Percentiles rank a stretch among this genome's conserved stretches.
phyloP scores from a whole-genome alignment of 441 rosid genomes.

The Aleurites moluccanus region DNA sequence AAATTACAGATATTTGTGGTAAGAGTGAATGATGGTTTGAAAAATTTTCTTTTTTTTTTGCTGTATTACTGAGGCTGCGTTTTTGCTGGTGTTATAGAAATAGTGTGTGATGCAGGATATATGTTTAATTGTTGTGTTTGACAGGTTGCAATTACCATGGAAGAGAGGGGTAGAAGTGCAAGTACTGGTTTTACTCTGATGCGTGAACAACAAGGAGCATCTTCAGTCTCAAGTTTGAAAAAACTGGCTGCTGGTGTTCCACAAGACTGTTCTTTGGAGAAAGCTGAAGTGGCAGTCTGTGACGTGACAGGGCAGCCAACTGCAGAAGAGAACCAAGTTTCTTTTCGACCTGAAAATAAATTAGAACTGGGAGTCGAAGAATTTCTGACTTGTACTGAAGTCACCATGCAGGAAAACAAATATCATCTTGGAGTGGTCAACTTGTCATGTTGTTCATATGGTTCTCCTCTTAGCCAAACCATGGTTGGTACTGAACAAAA shows the following conservation, averaged over 20 bases:
- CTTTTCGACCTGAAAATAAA: slow-evolving; percentile 28
- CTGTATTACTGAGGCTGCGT: slow-evolving; percentile 8
- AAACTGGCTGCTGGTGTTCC: slow-evolving; percentile 27
- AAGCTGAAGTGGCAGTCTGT: slow-evolving; percentile 39
- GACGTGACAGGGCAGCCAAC: slow-evolving; percentile 31
- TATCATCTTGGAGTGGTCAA: slow-evolving; percentile 30
- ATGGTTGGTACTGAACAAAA: slow-evolving; percentile 35
- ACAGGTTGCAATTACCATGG: slow-evolving; percentile 39
- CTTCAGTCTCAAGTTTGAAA: slow-evolving; percentile 27
- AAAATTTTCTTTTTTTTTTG: neutral
- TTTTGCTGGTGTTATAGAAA: slow-evolving; percentile 25
- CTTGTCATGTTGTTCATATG: slow-evolving; percentile 30
- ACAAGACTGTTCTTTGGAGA: slow-evolving; percentile 35
- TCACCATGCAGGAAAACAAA: slow-evolving; percentile 26
- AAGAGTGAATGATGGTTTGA: neutral
- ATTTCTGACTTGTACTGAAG: slow-evolving; percentile 33
- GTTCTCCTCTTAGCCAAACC: slow-evolving; percentile 36
- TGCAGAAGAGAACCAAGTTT: slow-evolving; percentile 30
- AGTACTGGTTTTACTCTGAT: slow-evolving; percentile 23
- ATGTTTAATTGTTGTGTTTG: slow-evolving; percentile 30
- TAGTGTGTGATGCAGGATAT: slow-evolving; percentile 12
- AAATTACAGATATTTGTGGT: neutral
- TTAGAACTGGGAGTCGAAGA: slow-evolving; percentile 31
- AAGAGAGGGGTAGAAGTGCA: slow-evolving; percentile 28
- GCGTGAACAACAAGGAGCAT: slow-evolving; percentile 23